Base-by-base conservation (phyloP, 2,329 filamentous ascomycete species). In the Scedosporium minutisporum region DNA sequence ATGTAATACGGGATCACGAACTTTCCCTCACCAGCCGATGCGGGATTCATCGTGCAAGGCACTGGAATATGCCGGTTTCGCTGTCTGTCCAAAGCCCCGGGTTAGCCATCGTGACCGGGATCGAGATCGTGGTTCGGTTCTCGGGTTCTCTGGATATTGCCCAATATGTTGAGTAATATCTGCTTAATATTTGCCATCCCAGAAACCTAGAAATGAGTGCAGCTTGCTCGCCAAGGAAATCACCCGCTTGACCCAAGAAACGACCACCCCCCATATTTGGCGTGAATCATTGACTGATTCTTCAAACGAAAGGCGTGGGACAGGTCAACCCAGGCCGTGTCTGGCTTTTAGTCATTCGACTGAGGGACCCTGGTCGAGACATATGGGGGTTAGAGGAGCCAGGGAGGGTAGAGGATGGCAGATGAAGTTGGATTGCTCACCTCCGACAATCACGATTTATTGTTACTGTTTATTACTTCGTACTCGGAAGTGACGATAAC, bases 131-230 rank as follows among this genome's bases (percentile, higher is more conserved):
- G 33, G 51, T 55, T 55, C 51, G 51, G 51, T 55, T 55, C 16
- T 55, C 51, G 51, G 51, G 16, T 55, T 27, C 51, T 14, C 23
- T 55, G 18, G n/a, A 29, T 55, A 55, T 55, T 23, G 23, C 18
- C 51, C 21, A 23, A 55, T 55, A 55, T 55, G 51, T 55, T 55
- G 51, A 55, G 51, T 55, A 55, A 55, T 55, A 55, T 55, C 10
- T 38, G 33, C 6, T 38, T 9, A 38, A 55, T 25, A 55, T 21
- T 27, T 48, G 44, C 23, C 51, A 16, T 23, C 51, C 51, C 51
- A 27, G 23, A 12, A 38, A 55, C 23, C 51, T 10, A 25, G 51
- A 27, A 12, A 55, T 9, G 21, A 23, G 14, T 23, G 16, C 14
- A 23, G 23, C 23, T 29, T 23, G 51, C 23, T 27, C 23, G 51